These are phyloP conservation scores for Boletus hoseneyae DNA, from an alignment of 1,284 basidiomycete species.

Conservation along the genomic window DNA sequence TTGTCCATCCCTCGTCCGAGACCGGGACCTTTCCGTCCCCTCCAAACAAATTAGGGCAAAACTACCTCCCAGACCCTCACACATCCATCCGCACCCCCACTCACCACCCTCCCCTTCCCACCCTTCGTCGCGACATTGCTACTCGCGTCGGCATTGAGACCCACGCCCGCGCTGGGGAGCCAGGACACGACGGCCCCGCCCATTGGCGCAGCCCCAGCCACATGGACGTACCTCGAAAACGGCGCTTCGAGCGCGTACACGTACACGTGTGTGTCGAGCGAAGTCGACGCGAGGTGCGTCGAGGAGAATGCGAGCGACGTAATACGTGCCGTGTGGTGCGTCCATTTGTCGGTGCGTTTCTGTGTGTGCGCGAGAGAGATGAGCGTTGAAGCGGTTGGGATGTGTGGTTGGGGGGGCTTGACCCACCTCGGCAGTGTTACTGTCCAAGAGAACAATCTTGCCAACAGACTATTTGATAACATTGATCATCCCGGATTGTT, in stretches of 20 bases:
- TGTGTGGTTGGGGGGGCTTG: background rate
- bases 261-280: slow-evolving; percentile 90
- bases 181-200: slow-evolving; percentile 83
- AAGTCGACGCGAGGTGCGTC: slow-evolving; percentile 75
- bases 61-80: slow-evolving; percentile 73
- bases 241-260: slow-evolving; percentile 83
- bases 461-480: slow-evolving; percentile 56
- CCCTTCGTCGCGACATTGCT: slow-evolving; percentile 24
- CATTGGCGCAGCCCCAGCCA: slow-evolving; percentile 83
- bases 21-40: background rate
- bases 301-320: slow-evolving; percentile 62
- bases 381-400: too few relatives aligned
- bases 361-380: background rate
- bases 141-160: too few relatives aligned
- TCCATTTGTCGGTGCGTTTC: slow-evolving; percentile 58
- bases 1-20: too few relatives aligned
- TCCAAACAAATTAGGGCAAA: slow-evolving; percentile 35
- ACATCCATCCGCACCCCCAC: slow-evolving; percentile 82
- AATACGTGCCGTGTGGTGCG: slow-evolving; percentile 84
- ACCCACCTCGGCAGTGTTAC: slow-evolving; percentile 53
- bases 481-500: too few relatives aligned
- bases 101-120: slow-evolving; percentile 50
- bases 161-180: slow-evolving; percentile 35
- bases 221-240: slow-evolving; percentile 67
- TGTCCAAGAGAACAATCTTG: slow-evolving; percentile 78